These are phyloP conservation scores for Nakaseomyces glabratus DNA, from an alignment of 1,139 yeast genomes.

Conservation along the genomic window DNA sequence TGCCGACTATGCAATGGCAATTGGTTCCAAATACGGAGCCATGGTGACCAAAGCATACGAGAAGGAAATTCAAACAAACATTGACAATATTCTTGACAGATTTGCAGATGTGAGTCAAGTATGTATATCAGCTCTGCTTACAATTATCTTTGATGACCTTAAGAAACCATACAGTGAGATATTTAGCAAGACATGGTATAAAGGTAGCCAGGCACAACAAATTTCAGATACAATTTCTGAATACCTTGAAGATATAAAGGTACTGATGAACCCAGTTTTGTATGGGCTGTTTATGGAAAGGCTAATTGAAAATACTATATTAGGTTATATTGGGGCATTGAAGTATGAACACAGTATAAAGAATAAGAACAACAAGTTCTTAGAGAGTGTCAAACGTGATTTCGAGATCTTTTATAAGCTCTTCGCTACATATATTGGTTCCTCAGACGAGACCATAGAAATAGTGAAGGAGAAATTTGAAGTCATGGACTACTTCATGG, in stretches of 20 bases:
- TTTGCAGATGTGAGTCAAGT: constrained; percentile 68
- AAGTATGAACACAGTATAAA: constrained; percentile 34
- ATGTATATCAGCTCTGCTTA: constrained; percentile 54
- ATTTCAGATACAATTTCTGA: constrained; percentile 69
- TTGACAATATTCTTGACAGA: constrained; percentile 62
- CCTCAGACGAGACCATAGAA: constrained; percentile 32
- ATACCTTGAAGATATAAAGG: constrained; percentile 54
- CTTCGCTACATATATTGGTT: constrained; percentile 43
- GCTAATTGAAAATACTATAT: constrained; percentile 41
- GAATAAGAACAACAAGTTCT: constrained; percentile 35
- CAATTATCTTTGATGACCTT: constrained; percentile 65
- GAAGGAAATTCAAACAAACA: constrained; percentile 43
- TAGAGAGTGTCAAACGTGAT: constrained; percentile 59
- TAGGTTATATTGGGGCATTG: constrained; percentile 42
- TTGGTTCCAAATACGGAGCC: constrained; percentile 53
- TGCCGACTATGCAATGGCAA: constrained; percentile 70
- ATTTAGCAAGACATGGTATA: constrained; percentile 44
- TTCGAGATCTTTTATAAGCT: constrained; percentile 55
- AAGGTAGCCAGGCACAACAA: constrained; percentile 44
- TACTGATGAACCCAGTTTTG: constrained; percentile 40
- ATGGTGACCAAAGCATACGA: constrained; percentile 62
- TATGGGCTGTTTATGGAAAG: constrained; percentile 47
- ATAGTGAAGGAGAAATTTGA: constrained; percentile 40
- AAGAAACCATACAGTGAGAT: constrained; percentile 40
- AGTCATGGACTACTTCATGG: constrained; percentile 65